Evolutionary conservation across 2,329 filamentous ascomycete genomes (phyloP).

Genomic region (Fusarium aywerte): DNA sequence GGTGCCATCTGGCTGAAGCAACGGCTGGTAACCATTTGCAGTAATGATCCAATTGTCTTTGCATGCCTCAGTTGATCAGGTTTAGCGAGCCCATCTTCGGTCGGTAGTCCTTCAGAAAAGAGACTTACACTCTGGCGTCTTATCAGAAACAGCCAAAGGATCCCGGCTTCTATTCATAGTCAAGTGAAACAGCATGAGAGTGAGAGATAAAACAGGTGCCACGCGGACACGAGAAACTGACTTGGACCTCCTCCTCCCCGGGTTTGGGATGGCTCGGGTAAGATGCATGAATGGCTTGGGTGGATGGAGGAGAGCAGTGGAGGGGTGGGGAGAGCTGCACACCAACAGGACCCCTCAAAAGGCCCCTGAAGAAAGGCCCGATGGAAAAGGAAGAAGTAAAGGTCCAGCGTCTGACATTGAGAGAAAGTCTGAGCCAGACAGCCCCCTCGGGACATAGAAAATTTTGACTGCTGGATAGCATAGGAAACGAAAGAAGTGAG

Average conservation of each 20-base stretch:
- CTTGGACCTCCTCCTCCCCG: conserved; percentile 20
- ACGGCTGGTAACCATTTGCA: conserved; percentile 37
- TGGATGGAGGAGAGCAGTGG: conserved; percentile 1
- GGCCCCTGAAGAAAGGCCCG: conserved; percentile 22
- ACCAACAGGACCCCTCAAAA: conserved; percentile 31
- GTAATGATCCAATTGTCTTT: conserved; percentile 27
- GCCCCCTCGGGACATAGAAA: background rate
- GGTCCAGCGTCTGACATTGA: background rate
- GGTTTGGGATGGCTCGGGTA: conserved; percentile 31
- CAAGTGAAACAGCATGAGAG: background rate
- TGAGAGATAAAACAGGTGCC: conserved; percentile 33
- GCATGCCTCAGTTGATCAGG: conserved; percentile 8
- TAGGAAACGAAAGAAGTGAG: no score
- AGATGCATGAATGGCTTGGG: conserved; percentile 17
- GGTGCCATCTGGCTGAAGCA: conserved; percentile 30
- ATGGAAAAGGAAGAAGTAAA: background rate
- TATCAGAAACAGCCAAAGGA: background rate
- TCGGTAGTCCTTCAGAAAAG: background rate
- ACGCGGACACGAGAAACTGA: conserved; percentile 36
- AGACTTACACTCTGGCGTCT: background rate
- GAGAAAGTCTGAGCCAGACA: background rate
- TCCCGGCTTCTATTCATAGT: conserved; percentile 5
- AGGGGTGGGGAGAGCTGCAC: conserved; percentile 19
- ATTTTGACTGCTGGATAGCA: no score
- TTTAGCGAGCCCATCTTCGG: background rate